Conservation (phyloP, 371 early-diverging fungal species). For the Rhizopus stolonifer region DNA sequence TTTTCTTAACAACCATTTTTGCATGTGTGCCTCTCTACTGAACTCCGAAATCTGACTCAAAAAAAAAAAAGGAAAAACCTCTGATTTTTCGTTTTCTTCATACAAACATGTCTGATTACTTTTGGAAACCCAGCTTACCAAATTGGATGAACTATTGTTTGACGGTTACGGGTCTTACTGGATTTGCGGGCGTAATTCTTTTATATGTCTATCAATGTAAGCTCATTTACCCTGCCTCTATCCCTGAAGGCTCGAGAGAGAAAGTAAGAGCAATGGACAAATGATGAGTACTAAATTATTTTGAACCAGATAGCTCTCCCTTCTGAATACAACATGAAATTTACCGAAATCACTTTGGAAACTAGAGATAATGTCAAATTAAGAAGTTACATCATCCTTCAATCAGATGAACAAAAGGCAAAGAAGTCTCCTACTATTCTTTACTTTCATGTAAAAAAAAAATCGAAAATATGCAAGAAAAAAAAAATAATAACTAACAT, state of each 20-base stretch:
- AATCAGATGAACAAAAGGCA: constrained; percentile 52
- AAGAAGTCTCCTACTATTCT: constrained; percentile 72
- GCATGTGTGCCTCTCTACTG: not conserved
- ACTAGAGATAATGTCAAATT: constrained; percentile 82
- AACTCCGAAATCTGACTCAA: not conserved
- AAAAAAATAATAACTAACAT: not conserved
- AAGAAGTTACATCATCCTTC: constrained; percentile 77
- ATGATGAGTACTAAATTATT: no score
- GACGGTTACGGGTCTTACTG: constrained; percentile 44
- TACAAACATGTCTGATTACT: constrained; percentile 11
- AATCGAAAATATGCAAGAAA: not conserved
- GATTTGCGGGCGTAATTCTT: constrained; percentile 46
- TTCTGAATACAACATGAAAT: constrained; percentile 65
- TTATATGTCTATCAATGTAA: constrained; percentile 82
- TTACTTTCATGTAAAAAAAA: constrained; percentile 75
- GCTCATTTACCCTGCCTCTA: constrained; percentile 81
- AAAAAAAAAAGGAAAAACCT: not conserved
- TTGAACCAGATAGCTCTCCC: constrained; percentile 69
- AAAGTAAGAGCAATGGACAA: constrained; percentile 54
- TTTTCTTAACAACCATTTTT: no score
- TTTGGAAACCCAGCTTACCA: constrained; percentile 29
- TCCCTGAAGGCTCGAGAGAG: constrained; percentile 79
- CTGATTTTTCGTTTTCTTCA: not conserved
- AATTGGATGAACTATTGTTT: constrained; percentile 44
- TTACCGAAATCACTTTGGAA: constrained; percentile 73